Evolutionary conservation across 1,284 basidiomycete genomes (phyloP).

Genomic region (Austroboletus niveus): DNA sequence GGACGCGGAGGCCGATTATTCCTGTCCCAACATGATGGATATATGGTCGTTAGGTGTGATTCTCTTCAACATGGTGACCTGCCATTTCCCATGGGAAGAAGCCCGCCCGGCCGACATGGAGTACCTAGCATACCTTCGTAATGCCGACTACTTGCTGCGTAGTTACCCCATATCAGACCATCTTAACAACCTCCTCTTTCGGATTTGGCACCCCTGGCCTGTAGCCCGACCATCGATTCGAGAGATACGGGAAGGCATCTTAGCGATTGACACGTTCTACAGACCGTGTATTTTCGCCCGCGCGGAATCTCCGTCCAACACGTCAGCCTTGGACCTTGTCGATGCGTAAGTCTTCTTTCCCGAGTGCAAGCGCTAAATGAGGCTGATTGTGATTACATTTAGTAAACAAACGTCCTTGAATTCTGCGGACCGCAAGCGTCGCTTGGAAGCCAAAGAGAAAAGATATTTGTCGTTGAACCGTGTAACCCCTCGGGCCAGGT

Average conservation of each 20-base stretch:
- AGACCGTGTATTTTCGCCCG: no score
- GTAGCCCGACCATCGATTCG: constrained; percentile 52
- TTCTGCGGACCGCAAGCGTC: no score
- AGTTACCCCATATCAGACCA: constrained; percentile 67
- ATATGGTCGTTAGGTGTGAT: constrained; percentile 68
- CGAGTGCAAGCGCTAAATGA: no score
- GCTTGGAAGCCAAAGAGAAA: no score
- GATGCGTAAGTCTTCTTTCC: no score
- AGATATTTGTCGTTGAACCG: no score
- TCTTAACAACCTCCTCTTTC: constrained; percentile 53
- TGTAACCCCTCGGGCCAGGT: no score
- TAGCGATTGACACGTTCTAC: constrained; percentile 63
- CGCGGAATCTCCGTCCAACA: no score
- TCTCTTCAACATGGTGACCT: constrained; percentile 77
- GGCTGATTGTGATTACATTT: no score
- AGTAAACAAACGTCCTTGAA: no score
- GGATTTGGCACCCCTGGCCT: constrained; percentile 56
- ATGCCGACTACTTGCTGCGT: constrained; percentile 64
- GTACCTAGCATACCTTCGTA: constrained; percentile 65
- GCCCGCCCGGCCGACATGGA: constrained; percentile 73
- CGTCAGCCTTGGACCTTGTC: no score
- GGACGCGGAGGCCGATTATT: neutral
- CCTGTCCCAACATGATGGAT: constrained; percentile 71
- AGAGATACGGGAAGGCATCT: constrained; percentile 56
- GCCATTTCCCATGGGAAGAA: constrained; percentile 85